These are phyloP conservation scores for Pseudodiploospora longispora DNA, from an alignment of 2,329 filamentous ascomycete species.

Conservation along the genomic window DNA sequence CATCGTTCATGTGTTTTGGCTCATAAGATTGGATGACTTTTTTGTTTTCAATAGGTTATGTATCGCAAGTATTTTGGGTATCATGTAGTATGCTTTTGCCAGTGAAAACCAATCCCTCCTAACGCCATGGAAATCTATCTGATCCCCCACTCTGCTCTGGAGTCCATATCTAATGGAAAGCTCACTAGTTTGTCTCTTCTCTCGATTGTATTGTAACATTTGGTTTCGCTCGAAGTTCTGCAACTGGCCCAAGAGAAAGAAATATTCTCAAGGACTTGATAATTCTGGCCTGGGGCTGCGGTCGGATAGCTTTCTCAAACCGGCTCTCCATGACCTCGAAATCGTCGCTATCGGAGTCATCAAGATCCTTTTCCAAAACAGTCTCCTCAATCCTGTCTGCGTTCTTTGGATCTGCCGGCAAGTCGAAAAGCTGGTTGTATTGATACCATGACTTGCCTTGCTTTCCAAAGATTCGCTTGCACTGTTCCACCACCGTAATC, in stretches of 20 bases:
- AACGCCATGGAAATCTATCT: no score
- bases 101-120: no score
- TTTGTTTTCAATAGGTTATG: no score
- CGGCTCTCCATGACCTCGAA: constrained; percentile 53
- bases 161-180: background rate
- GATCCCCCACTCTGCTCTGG: background rate
- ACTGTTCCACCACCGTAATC: constrained; percentile 59
- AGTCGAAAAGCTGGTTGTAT: constrained; percentile 49
- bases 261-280: constrained; percentile 53
- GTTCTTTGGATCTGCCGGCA: constrained; percentile 24
- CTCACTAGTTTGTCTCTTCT: constrained; percentile 16
- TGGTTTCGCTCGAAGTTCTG: constrained; percentile 43
- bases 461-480: constrained; percentile 46
- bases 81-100: no score
- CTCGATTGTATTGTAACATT: constrained; percentile 42
- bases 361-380: constrained; percentile 24
- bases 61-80: no score
- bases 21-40: no score
- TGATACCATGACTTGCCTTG: constrained; percentile 43
- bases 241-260: constrained; percentile 44
- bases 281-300: constrained; percentile 34
- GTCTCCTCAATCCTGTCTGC: constrained; percentile 33
- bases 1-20: no score
- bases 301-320: constrained; percentile 45
- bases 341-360: constrained; percentile 30